A percentile compares a stretch with the other conserved stretches of the same genome.
phyloP scores from a whole-genome alignment of 2,329 filamentous ascomycete species.

The Neonectria sp. region DNA sequence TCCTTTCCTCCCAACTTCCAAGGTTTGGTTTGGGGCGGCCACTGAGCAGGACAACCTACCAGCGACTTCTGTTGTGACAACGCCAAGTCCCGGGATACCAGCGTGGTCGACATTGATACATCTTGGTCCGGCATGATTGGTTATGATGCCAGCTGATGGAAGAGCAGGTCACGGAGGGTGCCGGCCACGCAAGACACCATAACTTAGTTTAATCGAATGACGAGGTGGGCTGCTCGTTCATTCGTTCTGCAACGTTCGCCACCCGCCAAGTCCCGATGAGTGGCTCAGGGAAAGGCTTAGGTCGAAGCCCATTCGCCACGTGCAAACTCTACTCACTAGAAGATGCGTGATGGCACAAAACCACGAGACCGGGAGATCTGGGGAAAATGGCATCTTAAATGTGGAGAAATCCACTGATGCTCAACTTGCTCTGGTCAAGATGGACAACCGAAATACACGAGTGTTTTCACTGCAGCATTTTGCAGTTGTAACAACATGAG shows the following conservation, averaged over 20 bases:
- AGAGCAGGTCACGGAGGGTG: neutral
- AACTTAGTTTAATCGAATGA: neutral
- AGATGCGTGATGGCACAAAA: neutral
- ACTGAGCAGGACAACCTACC: no score
- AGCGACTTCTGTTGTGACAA: no score
- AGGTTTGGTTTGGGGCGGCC: no score
- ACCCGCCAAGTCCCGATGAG: neutral
- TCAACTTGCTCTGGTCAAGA: neutral
- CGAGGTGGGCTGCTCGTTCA: neutral
- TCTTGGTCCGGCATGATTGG: no score
- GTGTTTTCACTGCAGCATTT: neutral
- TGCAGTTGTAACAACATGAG: neutral
- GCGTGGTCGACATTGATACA: no score
- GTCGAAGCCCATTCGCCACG: constrained; percentile 5
- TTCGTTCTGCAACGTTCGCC: neutral
- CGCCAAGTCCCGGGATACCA: no score
- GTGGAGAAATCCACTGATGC: neutral
- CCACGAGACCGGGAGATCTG: neutral
- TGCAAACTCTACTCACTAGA: constrained; percentile 2
- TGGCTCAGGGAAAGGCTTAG: neutral
- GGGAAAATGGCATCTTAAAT: neutral
- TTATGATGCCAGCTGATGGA: no score
- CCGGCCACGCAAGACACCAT: constrained; percentile 3
- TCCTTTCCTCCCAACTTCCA: no score
- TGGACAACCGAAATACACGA: no score